These are phyloP conservation scores for Aspergillus floridensis DNA, from an alignment of 2,329 filamentous ascomycete species.

Conservation along the genomic window DNA sequence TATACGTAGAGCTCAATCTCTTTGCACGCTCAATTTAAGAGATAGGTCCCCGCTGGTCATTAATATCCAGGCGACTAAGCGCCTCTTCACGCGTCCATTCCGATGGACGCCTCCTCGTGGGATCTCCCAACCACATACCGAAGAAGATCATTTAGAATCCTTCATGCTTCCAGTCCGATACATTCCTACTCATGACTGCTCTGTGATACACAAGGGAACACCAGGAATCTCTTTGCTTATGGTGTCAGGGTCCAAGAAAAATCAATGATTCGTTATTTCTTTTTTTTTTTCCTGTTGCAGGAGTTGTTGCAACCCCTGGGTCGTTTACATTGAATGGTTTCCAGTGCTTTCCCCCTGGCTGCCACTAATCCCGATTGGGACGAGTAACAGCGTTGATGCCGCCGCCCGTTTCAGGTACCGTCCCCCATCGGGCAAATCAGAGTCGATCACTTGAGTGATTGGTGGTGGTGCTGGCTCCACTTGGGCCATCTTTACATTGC, in stretches of 20 bases:
- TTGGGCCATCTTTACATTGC: background rate
- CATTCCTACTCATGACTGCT: constrained; percentile 1
- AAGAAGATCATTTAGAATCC: background rate
- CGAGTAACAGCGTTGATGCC: background rate
- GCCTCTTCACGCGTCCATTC: background rate
- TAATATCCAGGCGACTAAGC: background rate
- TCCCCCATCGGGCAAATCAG: constrained; percentile 1
- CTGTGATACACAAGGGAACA: background rate
- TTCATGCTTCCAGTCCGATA: background rate
- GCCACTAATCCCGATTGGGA: constrained; percentile 4
- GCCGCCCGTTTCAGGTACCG: constrained; percentile 14
- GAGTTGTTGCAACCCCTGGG: background rate
- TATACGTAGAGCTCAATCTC: background rate
- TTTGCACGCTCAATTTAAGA: background rate
- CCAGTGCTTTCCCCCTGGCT: constrained; percentile 3
- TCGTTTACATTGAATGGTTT: background rate
- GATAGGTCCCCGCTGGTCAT: background rate
- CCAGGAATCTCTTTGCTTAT: background rate
- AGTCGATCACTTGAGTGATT: background rate
- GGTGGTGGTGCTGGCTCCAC: background rate
- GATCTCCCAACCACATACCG: constrained; percentile 4
- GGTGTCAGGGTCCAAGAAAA: background rate
- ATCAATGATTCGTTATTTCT: background rate
- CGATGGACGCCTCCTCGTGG: background rate
- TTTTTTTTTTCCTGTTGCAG: background rate